These are phyloP conservation scores for Rhynchosporium graminicola DNA, from an alignment of 2,329 filamentous ascomycete genomes.

Conservation along the genomic window DNA sequence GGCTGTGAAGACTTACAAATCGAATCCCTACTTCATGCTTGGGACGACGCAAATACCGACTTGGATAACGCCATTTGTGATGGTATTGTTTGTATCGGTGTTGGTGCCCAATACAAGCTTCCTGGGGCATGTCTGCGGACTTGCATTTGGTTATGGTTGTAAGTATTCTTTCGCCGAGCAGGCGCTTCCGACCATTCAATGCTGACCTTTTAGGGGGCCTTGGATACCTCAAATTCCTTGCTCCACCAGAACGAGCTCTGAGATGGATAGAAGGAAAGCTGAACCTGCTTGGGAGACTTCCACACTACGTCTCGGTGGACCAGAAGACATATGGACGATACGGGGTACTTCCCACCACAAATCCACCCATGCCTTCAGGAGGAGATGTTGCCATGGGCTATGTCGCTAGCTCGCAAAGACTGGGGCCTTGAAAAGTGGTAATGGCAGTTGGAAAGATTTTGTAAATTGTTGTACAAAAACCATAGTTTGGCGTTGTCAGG, in stretches of 20 bases:
- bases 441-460: slow-evolving; percentile 8
- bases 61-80: slow-evolving; percentile 83
- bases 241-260: slow-evolving; percentile 84
- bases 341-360: slow-evolving; percentile 73
- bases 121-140: slow-evolving; percentile 81
- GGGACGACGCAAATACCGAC: slow-evolving; percentile 74
- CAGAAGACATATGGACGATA: slow-evolving; percentile 95
- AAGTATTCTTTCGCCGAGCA: slow-evolving; percentile 42
- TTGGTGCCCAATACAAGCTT: slow-evolving; percentile 81
- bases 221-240: slow-evolving; percentile 85
- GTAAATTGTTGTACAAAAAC: slow-evolving; percentile 31
- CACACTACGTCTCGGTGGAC: slow-evolving; percentile 91
- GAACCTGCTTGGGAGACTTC: slow-evolving; percentile 79
- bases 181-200: not conserved
- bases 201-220: slow-evolving; percentile 64
- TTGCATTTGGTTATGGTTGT: slow-evolving; percentile 86
- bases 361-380: slow-evolving; percentile 42
- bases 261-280: slow-evolving; percentile 88
- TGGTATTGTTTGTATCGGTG: slow-evolving; percentile 72
- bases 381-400: slow-evolving; percentile 58
- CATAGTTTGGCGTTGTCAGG: slow-evolving; percentile 33
- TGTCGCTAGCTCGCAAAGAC: slow-evolving; percentile 63
- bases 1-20: slow-evolving; percentile 79
- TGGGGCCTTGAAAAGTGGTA: slow-evolving; percentile 59
- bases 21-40: slow-evolving; percentile 75